Evolutionary conservation across 805 yeast genomes (phyloP).

Genomic region (Wickerhamomyces bisporus): DNA sequence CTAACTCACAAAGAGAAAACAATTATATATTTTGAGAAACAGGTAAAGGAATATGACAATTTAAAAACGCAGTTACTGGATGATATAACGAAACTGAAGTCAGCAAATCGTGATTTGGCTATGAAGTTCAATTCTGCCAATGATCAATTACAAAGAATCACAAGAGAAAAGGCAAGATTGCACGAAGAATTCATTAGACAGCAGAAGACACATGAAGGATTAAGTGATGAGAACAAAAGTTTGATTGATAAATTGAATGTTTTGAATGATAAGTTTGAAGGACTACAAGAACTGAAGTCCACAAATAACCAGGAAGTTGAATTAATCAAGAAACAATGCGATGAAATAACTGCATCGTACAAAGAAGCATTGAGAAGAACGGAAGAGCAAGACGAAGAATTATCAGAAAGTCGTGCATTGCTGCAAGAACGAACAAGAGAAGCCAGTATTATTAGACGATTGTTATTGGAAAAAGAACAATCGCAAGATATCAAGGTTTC

Average conservation of each 20-base stretch:
- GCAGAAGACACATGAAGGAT: slow-evolving; percentile 29
- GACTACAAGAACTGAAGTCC: slow-evolving; percentile 30
- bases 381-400: slow-evolving; percentile 74
- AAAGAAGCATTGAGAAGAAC: slow-evolving; percentile 57
- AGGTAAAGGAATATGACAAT: slow-evolving; percentile 32
- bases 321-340: slow-evolving; percentile 57
- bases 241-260: slow-evolving; percentile 37
- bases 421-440: slow-evolving; percentile 82
- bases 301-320: slow-evolving; percentile 40
- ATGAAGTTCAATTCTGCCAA: slow-evolving; percentile 28
- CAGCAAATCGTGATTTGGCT: slow-evolving; percentile 23
- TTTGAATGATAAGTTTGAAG: slow-evolving; percentile 33
- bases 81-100: slow-evolving; percentile 20
- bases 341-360: slow-evolving; percentile 61
- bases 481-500: slow-evolving; percentile 43
- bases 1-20: slow-evolving; percentile 33
- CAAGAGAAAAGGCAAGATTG: slow-evolving; percentile 32
- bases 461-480: slow-evolving; percentile 65
- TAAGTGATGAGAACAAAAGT: slow-evolving; percentile 34
- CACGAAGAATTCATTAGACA: slow-evolving; percentile 35
- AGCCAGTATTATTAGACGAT: slow-evolving; percentile 61
- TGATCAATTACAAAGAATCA: slow-evolving; percentile 24
- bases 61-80: slow-evolving; percentile 21
- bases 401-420: slow-evolving; percentile 66
- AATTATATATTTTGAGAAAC: slow-evolving; percentile 33